phyloP scores from a whole-genome alignment of 768 basidiomycete species.

The Amanita thiersii region DNA sequence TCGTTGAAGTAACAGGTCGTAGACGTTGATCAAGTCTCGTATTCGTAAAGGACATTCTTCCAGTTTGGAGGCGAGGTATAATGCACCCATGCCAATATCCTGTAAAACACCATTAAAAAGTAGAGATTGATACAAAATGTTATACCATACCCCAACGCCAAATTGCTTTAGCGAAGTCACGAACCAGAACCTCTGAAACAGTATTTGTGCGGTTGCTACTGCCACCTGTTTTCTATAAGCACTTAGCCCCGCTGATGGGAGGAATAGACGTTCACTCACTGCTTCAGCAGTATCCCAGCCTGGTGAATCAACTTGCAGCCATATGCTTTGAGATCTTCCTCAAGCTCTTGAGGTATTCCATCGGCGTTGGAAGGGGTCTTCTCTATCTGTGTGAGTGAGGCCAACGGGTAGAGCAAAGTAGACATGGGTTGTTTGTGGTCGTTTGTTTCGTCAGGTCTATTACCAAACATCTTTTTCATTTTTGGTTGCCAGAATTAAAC shows the following conservation, averaged over 20 bases:
- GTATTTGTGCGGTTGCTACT: constrained; percentile 91
- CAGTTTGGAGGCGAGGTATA: constrained; percentile 84
- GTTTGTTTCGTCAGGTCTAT: too few species aligned
- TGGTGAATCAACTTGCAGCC: constrained; percentile 95
- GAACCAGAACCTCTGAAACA: constrained; percentile 97
- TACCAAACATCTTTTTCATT: too few species aligned
- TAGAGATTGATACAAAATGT: constrained; percentile 8
- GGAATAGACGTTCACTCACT: constrained; percentile 45
- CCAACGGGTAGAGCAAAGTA: constrained; percentile 67
- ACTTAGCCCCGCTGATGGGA: background rate
- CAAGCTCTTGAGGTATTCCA: constrained; percentile 72
- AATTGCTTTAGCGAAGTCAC: constrained; percentile 93
- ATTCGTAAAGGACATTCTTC: constrained; percentile 90
- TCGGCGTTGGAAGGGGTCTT: constrained; percentile 77
- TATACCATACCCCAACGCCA: constrained; percentile 71
- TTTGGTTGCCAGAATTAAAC: too few species aligned
- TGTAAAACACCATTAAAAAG: constrained; percentile 21
- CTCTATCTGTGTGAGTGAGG: constrained; percentile 70
- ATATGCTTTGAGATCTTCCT: constrained; percentile 82
- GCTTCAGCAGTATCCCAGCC: constrained; percentile 83
- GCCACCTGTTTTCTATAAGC: constrained; percentile 83
- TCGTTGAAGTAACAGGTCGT: constrained; percentile 81
- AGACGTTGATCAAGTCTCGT: constrained; percentile 91
- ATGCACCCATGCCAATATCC: constrained; percentile 87
- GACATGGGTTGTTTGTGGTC: constrained; percentile 23